These are phyloP conservation scores for Penicillium canescens DNA, from an alignment of 495 filamentous ascomycete species.

Conservation along the genomic window DNA sequence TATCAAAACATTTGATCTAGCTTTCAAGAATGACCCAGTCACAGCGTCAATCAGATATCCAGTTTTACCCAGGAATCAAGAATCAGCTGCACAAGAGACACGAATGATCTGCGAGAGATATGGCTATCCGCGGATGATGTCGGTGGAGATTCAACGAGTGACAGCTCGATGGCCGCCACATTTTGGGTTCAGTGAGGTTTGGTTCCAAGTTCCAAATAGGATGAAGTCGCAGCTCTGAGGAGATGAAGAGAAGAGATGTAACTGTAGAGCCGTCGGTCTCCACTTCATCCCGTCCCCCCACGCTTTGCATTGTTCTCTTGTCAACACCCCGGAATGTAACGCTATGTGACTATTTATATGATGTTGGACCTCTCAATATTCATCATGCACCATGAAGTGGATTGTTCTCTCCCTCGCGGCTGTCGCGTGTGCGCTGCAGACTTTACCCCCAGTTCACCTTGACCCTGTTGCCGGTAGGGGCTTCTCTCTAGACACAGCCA, in stretches of 20 bases:
- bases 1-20: no score
- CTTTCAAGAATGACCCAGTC: no score
- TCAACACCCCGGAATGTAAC: conserved; percentile 11
- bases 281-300: conserved; percentile 1
- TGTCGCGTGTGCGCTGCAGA: conserved; percentile 21
- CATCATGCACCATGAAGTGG: conserved; percentile 14
- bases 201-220: conserved; percentile 24
- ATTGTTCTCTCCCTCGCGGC: conserved; percentile 1
- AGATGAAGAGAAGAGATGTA: not conserved
- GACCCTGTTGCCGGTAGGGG: not conserved
- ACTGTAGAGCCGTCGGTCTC: not conserved
- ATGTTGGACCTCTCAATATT: no score
- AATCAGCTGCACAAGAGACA: conserved; percentile 7
- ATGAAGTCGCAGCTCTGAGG: conserved; percentile 8
- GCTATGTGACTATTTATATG: not conserved
- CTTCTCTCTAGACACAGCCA: conserved; percentile 13
- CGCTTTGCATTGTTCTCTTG: not conserved
- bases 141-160: conserved; percentile 16
- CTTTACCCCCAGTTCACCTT: conserved; percentile 15
- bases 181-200: conserved; percentile 21
- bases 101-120: conserved; percentile 15
- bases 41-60: no score
- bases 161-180: conserved; percentile 21
- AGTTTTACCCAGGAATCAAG: not conserved
- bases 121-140: conserved; percentile 11